Evolutionary conservation across 257 asterid genomes (phyloP).

Genomic region (Ocimum tenuiflorum): DNA sequence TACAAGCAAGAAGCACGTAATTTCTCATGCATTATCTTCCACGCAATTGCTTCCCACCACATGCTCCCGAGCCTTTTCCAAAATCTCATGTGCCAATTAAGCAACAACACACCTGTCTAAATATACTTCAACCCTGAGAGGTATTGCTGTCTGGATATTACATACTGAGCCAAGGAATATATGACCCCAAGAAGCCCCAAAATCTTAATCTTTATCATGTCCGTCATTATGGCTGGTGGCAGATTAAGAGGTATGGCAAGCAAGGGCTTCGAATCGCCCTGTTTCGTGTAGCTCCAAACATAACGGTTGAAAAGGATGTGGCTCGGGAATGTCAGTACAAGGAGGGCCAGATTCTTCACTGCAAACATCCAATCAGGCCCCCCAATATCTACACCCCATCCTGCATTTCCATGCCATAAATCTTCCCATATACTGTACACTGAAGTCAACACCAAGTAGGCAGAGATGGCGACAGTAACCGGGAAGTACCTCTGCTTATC

Average conservation of each 20-base stretch:
- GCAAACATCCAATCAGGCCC: conserved; percentile 88
- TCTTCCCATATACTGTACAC: conserved; percentile 84
- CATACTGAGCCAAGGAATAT: conserved; percentile 78
- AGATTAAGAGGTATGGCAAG: conserved; percentile 74
- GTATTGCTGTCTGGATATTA: conserved; percentile 75
- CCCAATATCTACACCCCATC: conserved; percentile 87
- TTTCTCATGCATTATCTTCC: conserved; percentile 16
- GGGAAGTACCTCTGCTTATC: conserved; percentile 98
- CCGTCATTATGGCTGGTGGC: conserved; percentile 70
- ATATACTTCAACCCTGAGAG: conserved; percentile 88
- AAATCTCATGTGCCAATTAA: conserved; percentile 38
- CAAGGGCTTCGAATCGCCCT: conserved; percentile 54
- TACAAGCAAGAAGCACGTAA: conserved; percentile 27
- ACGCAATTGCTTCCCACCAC: conserved; percentile 25
- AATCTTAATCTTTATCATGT: conserved; percentile 66
- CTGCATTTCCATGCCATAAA: conserved; percentile 67
- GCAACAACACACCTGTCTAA: conserved; percentile 47
- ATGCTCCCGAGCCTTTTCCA: conserved; percentile 24
- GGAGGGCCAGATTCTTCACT: conserved; percentile 84
- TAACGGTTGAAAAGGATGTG: conserved; percentile 86
- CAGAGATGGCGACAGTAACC: conserved; percentile 61
- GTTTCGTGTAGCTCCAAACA: conserved; percentile 87
- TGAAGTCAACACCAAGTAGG: conserved; percentile 63
- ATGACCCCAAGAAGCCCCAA: conserved; percentile 89
- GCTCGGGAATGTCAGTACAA: conserved; percentile 74